Conservation (phyloP, 805 yeast species). For the Torulaspora franciscae region DNA sequence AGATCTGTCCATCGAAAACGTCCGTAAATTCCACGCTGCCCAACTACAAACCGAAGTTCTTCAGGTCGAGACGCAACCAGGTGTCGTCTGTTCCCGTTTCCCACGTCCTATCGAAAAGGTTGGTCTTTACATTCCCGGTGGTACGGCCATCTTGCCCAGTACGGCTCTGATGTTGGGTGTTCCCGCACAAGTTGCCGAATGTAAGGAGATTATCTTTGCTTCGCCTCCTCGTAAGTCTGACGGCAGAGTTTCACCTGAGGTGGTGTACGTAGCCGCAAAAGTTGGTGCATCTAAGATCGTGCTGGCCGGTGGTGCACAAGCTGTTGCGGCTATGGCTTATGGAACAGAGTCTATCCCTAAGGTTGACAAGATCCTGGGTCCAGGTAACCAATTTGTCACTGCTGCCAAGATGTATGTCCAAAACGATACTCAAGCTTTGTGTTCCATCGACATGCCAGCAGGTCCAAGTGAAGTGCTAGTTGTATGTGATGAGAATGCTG, state of each 20-base stretch:
- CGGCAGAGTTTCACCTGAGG: slow-evolving; percentile 93
- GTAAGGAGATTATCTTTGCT: slow-evolving; percentile 85
- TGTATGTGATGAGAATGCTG: slow-evolving; percentile 82
- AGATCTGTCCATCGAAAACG: slow-evolving; percentile 84
- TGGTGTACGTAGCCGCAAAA: slow-evolving; percentile 93
- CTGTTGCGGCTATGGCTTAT: slow-evolving; percentile 97
- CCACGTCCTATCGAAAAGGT: slow-evolving; percentile 92
- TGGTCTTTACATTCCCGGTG: slow-evolving; percentile 97
- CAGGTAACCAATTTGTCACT: slow-evolving; percentile 98
- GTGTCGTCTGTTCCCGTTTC: slow-evolving; percentile 90
- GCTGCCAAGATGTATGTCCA: slow-evolving; percentile 98
- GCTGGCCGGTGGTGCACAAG: slow-evolving; percentile 99
- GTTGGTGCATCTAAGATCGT: slow-evolving; percentile 88
- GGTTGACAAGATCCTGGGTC: slow-evolving; percentile 96
- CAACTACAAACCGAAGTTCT: slow-evolving; percentile 72
- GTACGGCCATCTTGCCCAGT: slow-evolving; percentile 96
- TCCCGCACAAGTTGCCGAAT: slow-evolving; percentile 97
- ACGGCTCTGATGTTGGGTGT: slow-evolving; percentile 98
- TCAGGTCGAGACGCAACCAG: slow-evolving; percentile 87
- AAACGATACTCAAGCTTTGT: slow-evolving; percentile 89
- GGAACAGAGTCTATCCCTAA: slow-evolving; percentile 91
- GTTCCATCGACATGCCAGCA: slow-evolving; percentile 99
- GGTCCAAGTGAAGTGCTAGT: slow-evolving; percentile 98
- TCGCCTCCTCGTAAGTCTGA: slow-evolving; percentile 87
- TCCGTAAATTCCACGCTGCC: slow-evolving; percentile 88